Percentiles rank a stretch among this genome's conserved stretches.
Evolutionary conservation across 768 basidiomycete genomes (phyloP).

Genomic region (Tylopilus vinaceipallidus): DNA sequence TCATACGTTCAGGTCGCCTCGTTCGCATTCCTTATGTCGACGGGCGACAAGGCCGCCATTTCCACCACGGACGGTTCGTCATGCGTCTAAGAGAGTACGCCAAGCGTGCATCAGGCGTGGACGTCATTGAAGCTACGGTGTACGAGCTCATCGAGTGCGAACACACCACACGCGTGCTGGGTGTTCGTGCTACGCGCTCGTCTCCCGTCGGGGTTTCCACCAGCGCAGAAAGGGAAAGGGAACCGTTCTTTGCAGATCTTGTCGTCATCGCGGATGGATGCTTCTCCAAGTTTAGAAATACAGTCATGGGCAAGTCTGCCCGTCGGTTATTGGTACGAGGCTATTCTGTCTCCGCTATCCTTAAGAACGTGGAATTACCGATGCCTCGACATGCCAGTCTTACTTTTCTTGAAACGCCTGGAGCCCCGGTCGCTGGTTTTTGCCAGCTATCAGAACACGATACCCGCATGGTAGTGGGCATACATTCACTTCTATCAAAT

Average conservation of each 20-base stretch:
- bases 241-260: conserved; percentile 67
- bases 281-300: conserved; percentile 84
- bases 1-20: conserved; percentile 54
- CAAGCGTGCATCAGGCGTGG: conserved; percentile 57
- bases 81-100: conserved; percentile 73
- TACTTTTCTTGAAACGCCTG: conserved; percentile 68
- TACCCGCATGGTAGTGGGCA: conserved; percentile 91
- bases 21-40: conserved; percentile 91
- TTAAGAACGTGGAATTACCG: conserved; percentile 74
- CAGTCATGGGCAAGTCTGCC: conserved; percentile 55
- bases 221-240: too few relatives aligned
- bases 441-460: conserved; percentile 90
- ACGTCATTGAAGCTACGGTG: conserved; percentile 83
- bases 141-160: conserved; percentile 68
- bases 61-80: conserved; percentile 93
- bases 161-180: conserved; percentile 53
- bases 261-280: conserved; percentile 93
- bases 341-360: conserved; percentile 82
- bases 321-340: conserved; percentile 57
- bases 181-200: conserved; percentile 57
- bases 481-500: conserved; percentile 78
- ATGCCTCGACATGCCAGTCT: conserved; percentile 83
- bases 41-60: conserved; percentile 70
- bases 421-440: conserved; percentile 87
- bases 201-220: conserved; percentile 29